Percentiles rank a stretch among this genome's conserved stretches.
phyloP scores from a whole-genome alignment of 179 eudicot species.

The Pouteria campechiana region DNA sequence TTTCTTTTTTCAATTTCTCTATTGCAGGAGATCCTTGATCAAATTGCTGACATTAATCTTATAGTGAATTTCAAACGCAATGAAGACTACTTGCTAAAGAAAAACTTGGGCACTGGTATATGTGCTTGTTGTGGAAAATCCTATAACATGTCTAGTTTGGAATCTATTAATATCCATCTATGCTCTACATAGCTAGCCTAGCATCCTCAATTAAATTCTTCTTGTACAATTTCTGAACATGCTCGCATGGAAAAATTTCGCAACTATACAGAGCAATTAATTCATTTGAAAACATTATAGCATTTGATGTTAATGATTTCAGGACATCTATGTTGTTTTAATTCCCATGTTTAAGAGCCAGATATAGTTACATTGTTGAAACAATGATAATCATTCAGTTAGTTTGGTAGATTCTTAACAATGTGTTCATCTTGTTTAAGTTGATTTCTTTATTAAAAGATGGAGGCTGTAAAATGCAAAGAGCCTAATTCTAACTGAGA shows the following conservation, averaged over 20 bases:
- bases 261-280: slow-evolving; percentile 47
- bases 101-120: slow-evolving; percentile 17
- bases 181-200: no score
- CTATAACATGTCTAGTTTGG: slow-evolving; percentile 12
- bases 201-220: slow-evolving; percentile 19
- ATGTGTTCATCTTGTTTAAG: no score
- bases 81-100: slow-evolving; percentile 27
- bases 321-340: no score
- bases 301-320: no score
- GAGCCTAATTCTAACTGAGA: no score
- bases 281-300: no score
- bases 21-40: slow-evolving; percentile 80
- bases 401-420: no score
- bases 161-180: slow-evolving; percentile 16
- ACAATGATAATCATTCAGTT: no score
- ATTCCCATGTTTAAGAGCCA: no score
- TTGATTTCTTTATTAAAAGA: no score
- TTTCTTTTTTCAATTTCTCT: slow-evolving; percentile 5
- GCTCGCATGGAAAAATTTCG: slow-evolving; percentile 47
- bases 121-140: slow-evolving; percentile 19
- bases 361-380: no score
- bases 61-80: slow-evolving; percentile 75
- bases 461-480: no score
- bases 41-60: slow-evolving; percentile 73
- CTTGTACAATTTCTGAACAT: slow-evolving; percentile 13